These are phyloP conservation scores for Farysia itapuensis DNA, from an alignment of 1,284 basidiomycete genomes.

Conservation along the genomic window DNA sequence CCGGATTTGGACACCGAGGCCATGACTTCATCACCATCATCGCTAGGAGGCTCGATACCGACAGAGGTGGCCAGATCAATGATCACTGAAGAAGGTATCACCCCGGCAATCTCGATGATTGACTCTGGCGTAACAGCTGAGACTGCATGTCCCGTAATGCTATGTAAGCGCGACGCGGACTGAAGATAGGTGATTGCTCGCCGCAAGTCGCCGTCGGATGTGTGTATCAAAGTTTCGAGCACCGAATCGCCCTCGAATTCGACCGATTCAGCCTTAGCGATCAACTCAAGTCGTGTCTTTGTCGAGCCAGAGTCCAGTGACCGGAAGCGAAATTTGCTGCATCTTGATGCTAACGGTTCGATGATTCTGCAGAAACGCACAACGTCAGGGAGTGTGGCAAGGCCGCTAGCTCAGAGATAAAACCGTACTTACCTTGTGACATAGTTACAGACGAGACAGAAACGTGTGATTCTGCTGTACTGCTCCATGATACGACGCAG, in stretches of 20 bases:
- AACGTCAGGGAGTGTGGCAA: background rate
- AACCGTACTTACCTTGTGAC: slow-evolving; percentile 79
- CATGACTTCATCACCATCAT: slow-evolving; percentile 63
- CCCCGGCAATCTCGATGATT: slow-evolving; percentile 95
- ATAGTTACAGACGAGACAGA: slow-evolving; percentile 99
- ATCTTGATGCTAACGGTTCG: slow-evolving; percentile 96
- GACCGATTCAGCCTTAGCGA: slow-evolving; percentile 69
- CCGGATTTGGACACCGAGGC: slow-evolving; percentile 59
- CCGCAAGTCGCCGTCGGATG: slow-evolving; percentile 88
- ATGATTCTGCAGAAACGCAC: slow-evolving; percentile 78
- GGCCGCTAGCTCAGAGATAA: background rate
- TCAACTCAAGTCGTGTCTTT: slow-evolving; percentile 74
- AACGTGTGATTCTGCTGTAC: slow-evolving; percentile 92
- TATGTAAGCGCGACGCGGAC: slow-evolving; percentile 78
- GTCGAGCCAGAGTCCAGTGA: slow-evolving; percentile 81
- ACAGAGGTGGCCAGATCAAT: slow-evolving; percentile 71
- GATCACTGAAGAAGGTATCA: slow-evolving; percentile 79
- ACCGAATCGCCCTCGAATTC: slow-evolving; percentile 47
- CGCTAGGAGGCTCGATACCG: slow-evolving; percentile 67
- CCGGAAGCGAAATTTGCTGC: slow-evolving; percentile 98
- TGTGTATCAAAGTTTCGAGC: slow-evolving; percentile 72
- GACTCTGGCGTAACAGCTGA: slow-evolving; percentile 48
- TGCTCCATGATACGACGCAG: slow-evolving; percentile 97
- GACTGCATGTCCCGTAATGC: slow-evolving; percentile 15
- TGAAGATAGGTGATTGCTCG: slow-evolving; percentile 99